phyloP scores from a whole-genome alignment of 768 basidiomycete species.

The Naganishia vaughanmartiniae region DNA sequence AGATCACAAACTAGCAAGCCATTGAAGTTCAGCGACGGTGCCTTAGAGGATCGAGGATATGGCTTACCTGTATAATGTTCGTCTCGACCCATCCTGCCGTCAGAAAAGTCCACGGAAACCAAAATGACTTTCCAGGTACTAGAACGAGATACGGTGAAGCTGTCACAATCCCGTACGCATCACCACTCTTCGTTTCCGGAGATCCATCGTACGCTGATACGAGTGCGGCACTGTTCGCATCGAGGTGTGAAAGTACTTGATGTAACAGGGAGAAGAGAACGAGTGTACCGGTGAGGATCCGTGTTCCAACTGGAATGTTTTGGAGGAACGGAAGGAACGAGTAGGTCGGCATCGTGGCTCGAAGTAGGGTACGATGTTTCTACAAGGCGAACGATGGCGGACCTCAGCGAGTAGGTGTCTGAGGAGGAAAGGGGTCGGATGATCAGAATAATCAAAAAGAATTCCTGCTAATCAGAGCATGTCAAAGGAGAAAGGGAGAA shows the following conservation, averaged over 20 bases:
- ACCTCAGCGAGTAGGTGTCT: background rate
- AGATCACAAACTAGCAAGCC: conserved; percentile 64
- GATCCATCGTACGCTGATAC: conserved; percentile 4
- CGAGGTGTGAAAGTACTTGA: conserved; percentile 30
- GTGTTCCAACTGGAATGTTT: conserved; percentile 45
- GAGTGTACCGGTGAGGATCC: conserved; percentile 41
- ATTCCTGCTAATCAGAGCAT: background rate
- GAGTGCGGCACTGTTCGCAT: background rate
- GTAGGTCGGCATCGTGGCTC: conserved; percentile 44
- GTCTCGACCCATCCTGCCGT: conserved; percentile 84
- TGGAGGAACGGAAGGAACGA: conserved; percentile 52
- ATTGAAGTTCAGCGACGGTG: background rate
- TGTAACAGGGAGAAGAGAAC: conserved; percentile 36
- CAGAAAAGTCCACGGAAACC: conserved; percentile 87
- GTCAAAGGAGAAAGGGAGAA: background rate
- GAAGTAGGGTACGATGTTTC: background rate
- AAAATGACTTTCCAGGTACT: conserved; percentile 71
- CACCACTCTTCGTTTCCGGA: conserved; percentile 17
- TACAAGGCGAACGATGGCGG: too few relatives aligned
- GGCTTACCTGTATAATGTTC: conserved; percentile 73
- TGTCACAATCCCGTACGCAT: background rate
- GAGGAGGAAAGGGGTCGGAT: too few relatives aligned
- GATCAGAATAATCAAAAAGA: too few relatives aligned
- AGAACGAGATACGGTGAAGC: conserved; percentile 58
- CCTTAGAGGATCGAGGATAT: background rate